Percentiles rank a stretch among this genome's conserved stretches.
Conservation (phyloP, 164 flowering plant genomes). For the Paratinospora sagittata region DNA sequence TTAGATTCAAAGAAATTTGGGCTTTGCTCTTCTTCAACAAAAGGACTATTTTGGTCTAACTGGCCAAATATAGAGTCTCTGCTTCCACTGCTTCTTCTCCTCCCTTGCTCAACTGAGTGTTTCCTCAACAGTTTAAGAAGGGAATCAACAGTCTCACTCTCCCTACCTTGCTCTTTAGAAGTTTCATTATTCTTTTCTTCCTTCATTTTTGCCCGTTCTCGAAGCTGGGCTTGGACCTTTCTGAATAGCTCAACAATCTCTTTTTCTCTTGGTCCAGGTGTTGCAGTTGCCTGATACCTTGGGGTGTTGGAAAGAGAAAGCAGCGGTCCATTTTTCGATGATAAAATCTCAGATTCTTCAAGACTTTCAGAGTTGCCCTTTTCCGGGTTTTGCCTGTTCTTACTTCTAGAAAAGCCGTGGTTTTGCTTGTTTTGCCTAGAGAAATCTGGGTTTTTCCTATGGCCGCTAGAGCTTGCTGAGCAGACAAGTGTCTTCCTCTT, state of each 20-base stretch:
- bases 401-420: constrained; percentile 42
- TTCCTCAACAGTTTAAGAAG: constrained; percentile 72
- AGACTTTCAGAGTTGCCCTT: constrained; percentile 39
- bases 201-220: constrained; percentile 70
- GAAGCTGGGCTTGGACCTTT: constrained; percentile 81
- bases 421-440: constrained; percentile 52
- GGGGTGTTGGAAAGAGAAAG: constrained; percentile 49
- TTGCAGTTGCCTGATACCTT: constrained; percentile 51
- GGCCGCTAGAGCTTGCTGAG: constrained; percentile 46
- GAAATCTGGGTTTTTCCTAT: constrained; percentile 71
- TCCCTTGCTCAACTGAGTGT: constrained; percentile 67
- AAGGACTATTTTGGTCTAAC: constrained; percentile 25
- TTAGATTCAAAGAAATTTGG: constrained; percentile 31
- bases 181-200: constrained; percentile 63
- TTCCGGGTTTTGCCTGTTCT: constrained; percentile 54
- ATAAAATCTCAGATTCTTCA: constrained; percentile 54
- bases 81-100: constrained; percentile 26
- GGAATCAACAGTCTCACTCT: constrained; percentile 79
- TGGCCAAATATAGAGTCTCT: constrained; percentile 33
- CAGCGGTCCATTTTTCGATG: constrained; percentile 63
- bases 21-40: constrained; percentile 32
- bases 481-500: constrained; percentile 36
- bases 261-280: constrained; percentile 75
- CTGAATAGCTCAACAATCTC: constrained; percentile 87
- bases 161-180: constrained; percentile 44